A percentile compares a stretch with the other conserved stretches of the same genome.
These are phyloP conservation scores for Coffea eugenioides DNA, from an alignment of 257 asterid genomes.

Conservation along the genomic window DNA sequence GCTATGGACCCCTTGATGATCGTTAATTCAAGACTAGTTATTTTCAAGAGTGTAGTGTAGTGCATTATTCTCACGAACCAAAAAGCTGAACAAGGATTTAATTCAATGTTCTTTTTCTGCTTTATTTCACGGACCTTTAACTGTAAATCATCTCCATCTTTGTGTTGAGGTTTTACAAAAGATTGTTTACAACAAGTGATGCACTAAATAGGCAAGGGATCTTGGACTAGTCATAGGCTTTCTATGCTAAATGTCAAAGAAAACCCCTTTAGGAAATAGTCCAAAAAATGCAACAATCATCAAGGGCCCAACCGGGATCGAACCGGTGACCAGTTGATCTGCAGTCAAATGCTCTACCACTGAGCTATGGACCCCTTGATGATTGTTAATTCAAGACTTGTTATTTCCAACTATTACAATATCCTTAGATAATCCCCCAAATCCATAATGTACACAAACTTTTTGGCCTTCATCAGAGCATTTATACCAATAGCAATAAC, in stretches of 20 bases:
- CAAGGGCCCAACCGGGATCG: conserved; percentile 29
- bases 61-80: too few species aligned
- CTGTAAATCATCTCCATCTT: too few species aligned
- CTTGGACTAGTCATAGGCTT: too few species aligned
- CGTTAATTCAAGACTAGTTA: not conserved
- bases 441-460: not conserved
- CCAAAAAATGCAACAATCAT: not conserved
- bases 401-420: not conserved
- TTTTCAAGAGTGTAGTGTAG: too few species aligned
- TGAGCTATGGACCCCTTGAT: conserved; percentile 30
- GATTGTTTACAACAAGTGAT: too few species aligned
- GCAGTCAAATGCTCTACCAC: conserved; percentile 29
- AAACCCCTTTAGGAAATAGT: too few species aligned
- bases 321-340: conserved; percentile 24
- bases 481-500: not conserved
- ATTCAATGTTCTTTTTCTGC: too few species aligned
- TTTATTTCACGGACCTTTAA: too few species aligned
- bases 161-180: too few species aligned
- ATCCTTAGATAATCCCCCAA: not conserved
- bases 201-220: too few species aligned
- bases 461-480: not conserved
- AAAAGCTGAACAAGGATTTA: too few species aligned
- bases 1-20: conserved; percentile 28
- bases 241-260: too few species aligned
- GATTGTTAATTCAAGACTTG: not conserved